Conservation (phyloP, 73 alveolate genomes). For the Symbiodinium natans region DNA sequence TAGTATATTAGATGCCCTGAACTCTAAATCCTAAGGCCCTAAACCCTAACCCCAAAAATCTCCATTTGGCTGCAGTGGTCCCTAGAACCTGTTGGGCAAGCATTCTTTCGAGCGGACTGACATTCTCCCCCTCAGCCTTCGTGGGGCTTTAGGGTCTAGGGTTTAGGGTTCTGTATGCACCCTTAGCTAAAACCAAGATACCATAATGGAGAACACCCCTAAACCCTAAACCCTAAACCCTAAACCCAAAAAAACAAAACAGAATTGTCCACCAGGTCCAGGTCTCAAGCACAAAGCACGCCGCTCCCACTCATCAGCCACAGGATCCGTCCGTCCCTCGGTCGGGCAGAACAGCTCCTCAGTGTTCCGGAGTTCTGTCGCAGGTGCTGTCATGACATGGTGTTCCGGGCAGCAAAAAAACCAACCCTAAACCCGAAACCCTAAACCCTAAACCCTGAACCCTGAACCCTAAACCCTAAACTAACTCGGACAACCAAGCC, state of each 20-base stretch:
- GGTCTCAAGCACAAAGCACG: slow-evolving; percentile 27
- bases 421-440: neutral
- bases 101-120: too few relatives aligned
- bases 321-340: slow-evolving; percentile 28
- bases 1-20: neutral
- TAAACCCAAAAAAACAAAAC: too few relatives aligned
- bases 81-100: too few relatives aligned
- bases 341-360: slow-evolving; percentile 52
- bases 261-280: too few relatives aligned
- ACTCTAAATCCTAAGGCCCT: too few relatives aligned
- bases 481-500: too few relatives aligned
- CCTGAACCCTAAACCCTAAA: neutral
- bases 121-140: neutral
- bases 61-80: neutral
- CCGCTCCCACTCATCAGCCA: slow-evolving; percentile 43
- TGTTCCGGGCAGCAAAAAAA: neutral
- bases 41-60: too few relatives aligned
- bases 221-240: too few relatives aligned
- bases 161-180: neutral
- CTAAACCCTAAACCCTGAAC: neutral
- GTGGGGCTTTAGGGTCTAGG: neutral
- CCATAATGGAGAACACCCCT: too few relatives aligned
- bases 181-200: too few relatives aligned
- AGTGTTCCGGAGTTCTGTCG: neutral
- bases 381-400: too few relatives aligned